Conservation (phyloP, 495 filamentous ascomycete species). For the Hyaloscypha hepaticicola region DNA sequence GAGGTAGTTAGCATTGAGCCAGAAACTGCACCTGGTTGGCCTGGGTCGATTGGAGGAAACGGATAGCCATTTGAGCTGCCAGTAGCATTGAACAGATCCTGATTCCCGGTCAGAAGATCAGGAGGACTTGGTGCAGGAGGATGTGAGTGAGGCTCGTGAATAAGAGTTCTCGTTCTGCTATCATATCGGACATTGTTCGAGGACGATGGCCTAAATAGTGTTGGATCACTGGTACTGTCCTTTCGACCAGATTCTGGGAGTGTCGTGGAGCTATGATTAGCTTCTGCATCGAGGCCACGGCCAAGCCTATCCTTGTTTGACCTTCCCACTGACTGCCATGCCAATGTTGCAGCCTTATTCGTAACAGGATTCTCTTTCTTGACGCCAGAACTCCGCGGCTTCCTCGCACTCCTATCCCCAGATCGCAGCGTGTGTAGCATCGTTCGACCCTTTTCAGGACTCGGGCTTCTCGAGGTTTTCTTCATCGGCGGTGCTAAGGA, state of each 20-base stretch:
- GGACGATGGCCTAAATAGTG: conserved; percentile 10
- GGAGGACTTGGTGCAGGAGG: conserved; percentile 13
- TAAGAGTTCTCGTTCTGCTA: conserved; percentile 29
- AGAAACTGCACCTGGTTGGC: conserved; percentile 23
- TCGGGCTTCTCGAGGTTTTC: conserved; percentile 62
- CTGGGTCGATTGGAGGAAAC: conserved; percentile 30
- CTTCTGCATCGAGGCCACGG: conserved; percentile 37
- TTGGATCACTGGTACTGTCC: conserved; percentile 19
- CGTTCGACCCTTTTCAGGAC: conserved; percentile 74
- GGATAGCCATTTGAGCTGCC: conserved; percentile 29
- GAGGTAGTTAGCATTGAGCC: conserved; percentile 24
- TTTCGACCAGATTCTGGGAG: conserved; percentile 25
- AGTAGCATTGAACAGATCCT: conserved; percentile 17
- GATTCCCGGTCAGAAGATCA: conserved; percentile 22
- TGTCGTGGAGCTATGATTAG: conserved; percentile 20
- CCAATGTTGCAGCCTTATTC: conserved; percentile 83
- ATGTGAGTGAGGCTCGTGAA: conserved; percentile 13
- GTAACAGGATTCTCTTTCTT: conserved; percentile 51
- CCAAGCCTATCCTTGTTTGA: conserved; percentile 35
- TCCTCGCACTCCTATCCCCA: conserved; percentile 56
- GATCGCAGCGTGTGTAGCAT: conserved; percentile 82
- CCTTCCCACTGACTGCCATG: conserved; percentile 61
- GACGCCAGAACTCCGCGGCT: conserved; percentile 41
- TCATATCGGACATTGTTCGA: conserved; percentile 28
- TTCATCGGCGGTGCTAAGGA: conserved; percentile 39